phyloP scores from a whole-genome alignment of 768 basidiomycete species.

The Cyclocybe cylindracea region DNA sequence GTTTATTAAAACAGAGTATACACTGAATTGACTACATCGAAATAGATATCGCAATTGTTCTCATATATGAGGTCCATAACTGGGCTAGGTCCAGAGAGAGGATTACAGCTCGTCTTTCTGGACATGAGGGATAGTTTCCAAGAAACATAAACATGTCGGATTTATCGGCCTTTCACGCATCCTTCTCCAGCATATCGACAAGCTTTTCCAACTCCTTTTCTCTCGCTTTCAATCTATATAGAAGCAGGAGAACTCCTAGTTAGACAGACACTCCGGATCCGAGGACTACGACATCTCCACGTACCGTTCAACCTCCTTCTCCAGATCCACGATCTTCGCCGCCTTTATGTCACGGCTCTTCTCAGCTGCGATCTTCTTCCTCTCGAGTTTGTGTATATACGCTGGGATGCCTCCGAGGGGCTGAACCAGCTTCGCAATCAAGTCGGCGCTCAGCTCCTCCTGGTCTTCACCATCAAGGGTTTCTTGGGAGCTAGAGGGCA shows the following conservation, averaged over 20 bases:
- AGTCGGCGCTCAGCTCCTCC: conserved; percentile 12
- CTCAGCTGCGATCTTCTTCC: conserved; percentile 18
- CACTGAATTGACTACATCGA: neutral
- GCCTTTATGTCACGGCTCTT: conserved; percentile 18
- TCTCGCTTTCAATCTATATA: conserved; percentile 11
- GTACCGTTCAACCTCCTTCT: conserved; percentile 17
- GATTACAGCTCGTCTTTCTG: neutral
- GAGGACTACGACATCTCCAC: neutral
- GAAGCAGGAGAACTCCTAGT: neutral
- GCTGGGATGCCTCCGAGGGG: conserved; percentile 10
- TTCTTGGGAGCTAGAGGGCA: neutral
- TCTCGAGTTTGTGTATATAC: conserved; percentile 22
- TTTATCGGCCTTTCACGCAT: neutral
- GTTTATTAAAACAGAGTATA: no score
- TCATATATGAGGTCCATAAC: no score
- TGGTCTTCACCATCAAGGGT: neutral
- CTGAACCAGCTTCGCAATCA: conserved; percentile 11
- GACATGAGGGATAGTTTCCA: neutral
- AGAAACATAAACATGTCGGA: neutral
- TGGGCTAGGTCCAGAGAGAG: no score
- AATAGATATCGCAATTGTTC: neutral
- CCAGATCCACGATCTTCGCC: conserved; percentile 13
- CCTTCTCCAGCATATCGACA: conserved; percentile 6
- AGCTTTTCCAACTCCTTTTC: conserved; percentile 15
- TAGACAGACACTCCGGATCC: conserved; percentile 6